Conservation (phyloP, 2,329 filamentous ascomycete genomes). For the Alternaria alternata region DNA sequence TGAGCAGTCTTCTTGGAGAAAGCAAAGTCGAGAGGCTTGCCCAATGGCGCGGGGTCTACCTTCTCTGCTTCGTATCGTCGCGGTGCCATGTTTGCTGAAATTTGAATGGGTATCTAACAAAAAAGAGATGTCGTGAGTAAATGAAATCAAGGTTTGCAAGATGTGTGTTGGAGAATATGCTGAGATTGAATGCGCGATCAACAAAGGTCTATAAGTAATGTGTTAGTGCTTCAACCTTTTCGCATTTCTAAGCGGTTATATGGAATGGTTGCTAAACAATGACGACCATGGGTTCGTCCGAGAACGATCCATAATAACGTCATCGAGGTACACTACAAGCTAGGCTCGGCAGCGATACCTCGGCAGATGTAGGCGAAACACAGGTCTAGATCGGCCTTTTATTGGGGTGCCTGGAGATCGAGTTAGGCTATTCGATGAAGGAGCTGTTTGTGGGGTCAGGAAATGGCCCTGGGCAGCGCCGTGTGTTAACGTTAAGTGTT, state of each 20-base stretch:
- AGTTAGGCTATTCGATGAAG: slow-evolving; percentile 1
- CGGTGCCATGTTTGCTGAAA: slow-evolving; percentile 43
- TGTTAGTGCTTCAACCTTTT: background rate
- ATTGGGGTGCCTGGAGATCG: background rate
- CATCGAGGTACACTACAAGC: slow-evolving; percentile 9
- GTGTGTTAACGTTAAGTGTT: background rate
- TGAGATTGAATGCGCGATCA: background rate
- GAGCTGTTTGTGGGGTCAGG: slow-evolving; percentile 2
- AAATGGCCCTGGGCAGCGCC: background rate
- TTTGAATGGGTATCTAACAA: slow-evolving; percentile 5
- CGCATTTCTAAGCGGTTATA: slow-evolving; percentile 17
- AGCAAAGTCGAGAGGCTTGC: slow-evolving; percentile 55
- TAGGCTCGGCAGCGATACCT: background rate
- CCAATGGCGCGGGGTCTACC: slow-evolving; percentile 52
- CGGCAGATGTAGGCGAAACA: slow-evolving; percentile 19
- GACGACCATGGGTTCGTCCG: background rate
- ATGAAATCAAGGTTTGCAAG: background rate
- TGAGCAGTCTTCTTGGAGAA: slow-evolving; percentile 64
- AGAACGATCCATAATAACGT: slow-evolving; percentile 13
- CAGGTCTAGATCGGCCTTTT: background rate
- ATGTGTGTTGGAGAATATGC: background rate
- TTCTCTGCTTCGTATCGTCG: slow-evolving; percentile 52
- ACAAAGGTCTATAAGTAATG: background rate
- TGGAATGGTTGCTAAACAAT: background rate
- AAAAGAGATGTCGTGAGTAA: background rate